phyloP scores from a whole-genome alignment of 805 yeast genomes.

The Schwanniomyces yamadae region DNA sequence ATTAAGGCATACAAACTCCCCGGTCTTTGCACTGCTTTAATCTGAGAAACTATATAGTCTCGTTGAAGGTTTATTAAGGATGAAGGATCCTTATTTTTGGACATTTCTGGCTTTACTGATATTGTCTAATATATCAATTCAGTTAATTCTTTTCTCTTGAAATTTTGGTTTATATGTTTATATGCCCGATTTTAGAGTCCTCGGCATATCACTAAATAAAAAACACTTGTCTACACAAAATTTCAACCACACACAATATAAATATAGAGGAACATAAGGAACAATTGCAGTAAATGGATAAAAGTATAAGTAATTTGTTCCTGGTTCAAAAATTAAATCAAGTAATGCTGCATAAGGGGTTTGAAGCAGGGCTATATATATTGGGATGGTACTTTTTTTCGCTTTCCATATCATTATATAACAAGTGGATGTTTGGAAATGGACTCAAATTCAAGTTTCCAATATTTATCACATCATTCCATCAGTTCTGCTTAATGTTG shows the following conservation, averaged over 20 bases:
- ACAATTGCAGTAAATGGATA: too few relatives aligned
- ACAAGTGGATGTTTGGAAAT: constrained; percentile 95
- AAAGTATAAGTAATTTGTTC: too few relatives aligned
- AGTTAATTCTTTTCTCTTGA: too few relatives aligned
- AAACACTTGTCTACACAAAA: too few relatives aligned
- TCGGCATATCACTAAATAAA: too few relatives aligned
- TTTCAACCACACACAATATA: too few relatives aligned
- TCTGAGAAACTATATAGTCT: constrained; percentile 28
- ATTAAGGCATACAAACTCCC: constrained; percentile 43
- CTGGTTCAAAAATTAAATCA: too few relatives aligned
- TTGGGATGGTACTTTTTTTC: constrained; percentile 73
- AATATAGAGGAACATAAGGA: too few relatives aligned
- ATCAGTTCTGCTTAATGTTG: constrained; percentile 68
- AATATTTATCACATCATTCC: constrained; percentile 77
- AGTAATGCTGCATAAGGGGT: too few relatives aligned
- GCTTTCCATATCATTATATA: constrained; percentile 71
- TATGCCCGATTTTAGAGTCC: too few relatives aligned
- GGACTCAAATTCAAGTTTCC: constrained; percentile 82
- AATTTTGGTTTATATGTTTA: too few relatives aligned
- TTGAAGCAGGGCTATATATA: constrained; percentile 31
- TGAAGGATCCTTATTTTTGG: constrained; percentile 22
- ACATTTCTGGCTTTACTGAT: constrained; percentile 14
- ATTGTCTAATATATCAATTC: too few relatives aligned
- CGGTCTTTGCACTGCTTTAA: constrained; percentile 28
- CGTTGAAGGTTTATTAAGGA: constrained; percentile 30